Percentiles rank a stretch among this genome's conserved stretches.
Conservation (phyloP, 345 rosid species). For the Rhodomyrtus tomentosa region DNA sequence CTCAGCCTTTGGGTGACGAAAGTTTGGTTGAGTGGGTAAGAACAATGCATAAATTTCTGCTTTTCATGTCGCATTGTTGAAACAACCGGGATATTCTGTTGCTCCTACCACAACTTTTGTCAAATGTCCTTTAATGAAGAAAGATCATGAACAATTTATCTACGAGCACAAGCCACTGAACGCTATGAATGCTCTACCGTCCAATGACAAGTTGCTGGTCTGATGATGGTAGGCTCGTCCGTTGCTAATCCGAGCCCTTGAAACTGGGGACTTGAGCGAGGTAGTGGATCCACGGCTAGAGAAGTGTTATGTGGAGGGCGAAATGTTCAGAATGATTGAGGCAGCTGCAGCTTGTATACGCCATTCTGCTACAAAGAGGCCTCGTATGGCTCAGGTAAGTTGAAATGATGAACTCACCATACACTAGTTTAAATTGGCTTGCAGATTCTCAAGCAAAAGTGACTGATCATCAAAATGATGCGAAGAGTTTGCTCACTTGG, state of each 20-base stretch:
- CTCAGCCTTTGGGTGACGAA: conserved; percentile 87
- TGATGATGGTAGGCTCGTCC: conserved; percentile 63
- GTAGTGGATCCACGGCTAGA: conserved; percentile 69
- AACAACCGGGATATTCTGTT: background rate
- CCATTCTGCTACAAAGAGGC: conserved; percentile 83
- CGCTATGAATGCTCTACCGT: background rate
- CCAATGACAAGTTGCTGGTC: background rate
- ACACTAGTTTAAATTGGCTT: background rate
- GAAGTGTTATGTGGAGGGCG: conserved; percentile 60
- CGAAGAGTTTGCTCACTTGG: background rate
- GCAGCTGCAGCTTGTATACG: conserved; percentile 95
- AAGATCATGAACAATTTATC: background rate
- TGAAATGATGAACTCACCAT: background rate
- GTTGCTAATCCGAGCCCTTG: conserved; percentile 49
- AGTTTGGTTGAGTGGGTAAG: conserved; percentile 98
- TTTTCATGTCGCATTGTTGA: background rate
- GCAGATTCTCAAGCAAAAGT: background rate
- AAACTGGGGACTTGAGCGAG: conserved; percentile 54
- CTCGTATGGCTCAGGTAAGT: conserved; percentile 84
- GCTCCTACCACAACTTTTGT: background rate
- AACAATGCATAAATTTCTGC: background rate
- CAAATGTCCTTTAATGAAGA: background rate
- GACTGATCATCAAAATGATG: background rate
- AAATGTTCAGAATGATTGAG: conserved; percentile 75
- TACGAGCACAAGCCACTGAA: background rate